Conservation (phyloP, 768 basidiomycete genomes). For the Auriculariales sp. region DNA sequence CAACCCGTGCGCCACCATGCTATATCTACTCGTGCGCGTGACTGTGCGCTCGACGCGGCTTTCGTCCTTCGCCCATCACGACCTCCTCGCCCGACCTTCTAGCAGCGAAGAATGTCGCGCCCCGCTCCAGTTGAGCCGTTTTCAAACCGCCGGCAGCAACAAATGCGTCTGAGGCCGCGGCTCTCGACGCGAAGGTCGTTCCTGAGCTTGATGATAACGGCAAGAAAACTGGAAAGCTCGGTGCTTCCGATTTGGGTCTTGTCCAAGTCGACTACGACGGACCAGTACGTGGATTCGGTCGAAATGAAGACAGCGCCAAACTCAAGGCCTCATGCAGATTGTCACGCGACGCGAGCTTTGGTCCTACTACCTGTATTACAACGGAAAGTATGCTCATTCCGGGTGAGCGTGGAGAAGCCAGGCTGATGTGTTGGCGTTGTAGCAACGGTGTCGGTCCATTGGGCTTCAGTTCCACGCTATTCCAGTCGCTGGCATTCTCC, state of each 20-base stretch:
- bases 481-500: slow-evolving; percentile 53
- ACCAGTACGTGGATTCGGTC: neutral
- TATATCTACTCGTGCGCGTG: neutral
- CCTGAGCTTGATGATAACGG: too few species aligned
- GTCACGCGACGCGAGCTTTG: neutral
- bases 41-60: neutral
- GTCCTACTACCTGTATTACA: neutral
- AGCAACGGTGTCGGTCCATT: slow-evolving; percentile 3
- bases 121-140: neutral
- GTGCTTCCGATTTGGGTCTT: neutral
- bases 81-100: neutral
- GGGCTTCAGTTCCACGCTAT: slow-evolving; percentile 54
- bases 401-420: neutral
- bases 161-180: neutral
- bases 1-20: too few species aligned
- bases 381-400: neutral
- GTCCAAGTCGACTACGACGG: neutral
- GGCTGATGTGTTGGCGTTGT: too few species aligned
- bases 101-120: neutral
- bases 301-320: too few species aligned
- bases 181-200: neutral
- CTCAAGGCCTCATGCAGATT: neutral
- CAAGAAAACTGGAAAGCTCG: too few species aligned
- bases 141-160: neutral
- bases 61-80: neutral